Conservation (phyloP, 2,329 filamentous ascomycete genomes). For the Anisogramma anomala region DNA sequence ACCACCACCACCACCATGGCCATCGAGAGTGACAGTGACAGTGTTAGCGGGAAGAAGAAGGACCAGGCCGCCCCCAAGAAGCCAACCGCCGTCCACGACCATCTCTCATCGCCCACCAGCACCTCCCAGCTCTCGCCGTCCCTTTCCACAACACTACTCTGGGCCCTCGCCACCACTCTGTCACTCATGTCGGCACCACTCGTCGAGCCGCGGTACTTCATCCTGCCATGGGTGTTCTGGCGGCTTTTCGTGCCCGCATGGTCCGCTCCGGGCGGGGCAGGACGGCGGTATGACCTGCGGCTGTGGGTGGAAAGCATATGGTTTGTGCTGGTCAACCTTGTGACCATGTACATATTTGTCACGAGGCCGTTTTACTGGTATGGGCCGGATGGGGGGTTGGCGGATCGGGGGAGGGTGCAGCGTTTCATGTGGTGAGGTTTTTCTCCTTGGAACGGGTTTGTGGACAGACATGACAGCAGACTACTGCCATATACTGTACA, state of each 20-base stretch:
- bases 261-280: conserved; percentile 16
- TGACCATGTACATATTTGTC: conserved; percentile 62
- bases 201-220: conserved; percentile 93
- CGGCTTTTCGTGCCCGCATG: conserved; percentile 60
- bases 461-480: too few relatives aligned
- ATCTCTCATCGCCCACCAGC: conserved; percentile 18
- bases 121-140: conserved; percentile 23
- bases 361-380: conserved; percentile 56
- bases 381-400: conserved; percentile 36
- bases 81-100: conserved; percentile 14
- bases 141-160: conserved; percentile 43
- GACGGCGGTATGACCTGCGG: conserved; percentile 31
- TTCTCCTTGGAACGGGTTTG: too few relatives aligned
- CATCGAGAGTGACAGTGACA: background rate
- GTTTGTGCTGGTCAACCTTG: conserved; percentile 53
- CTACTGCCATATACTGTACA: too few relatives aligned
- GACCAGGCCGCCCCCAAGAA: background rate
- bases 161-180: conserved; percentile 58
- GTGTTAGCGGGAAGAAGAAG: background rate
- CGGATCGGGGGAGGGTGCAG: conserved; percentile 50
- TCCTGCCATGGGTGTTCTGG: conserved; percentile 91
- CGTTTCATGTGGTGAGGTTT: conserved; percentile 65
- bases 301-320: conserved; percentile 53
- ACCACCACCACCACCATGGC: background rate
- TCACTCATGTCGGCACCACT: conserved; percentile 81